A percentile compares a stretch with the other conserved stretches of the same genome.
These are phyloP conservation scores for Cordyceps tenuipes DNA, from an alignment of 2,329 filamentous ascomycete species.

Conservation along the genomic window DNA sequence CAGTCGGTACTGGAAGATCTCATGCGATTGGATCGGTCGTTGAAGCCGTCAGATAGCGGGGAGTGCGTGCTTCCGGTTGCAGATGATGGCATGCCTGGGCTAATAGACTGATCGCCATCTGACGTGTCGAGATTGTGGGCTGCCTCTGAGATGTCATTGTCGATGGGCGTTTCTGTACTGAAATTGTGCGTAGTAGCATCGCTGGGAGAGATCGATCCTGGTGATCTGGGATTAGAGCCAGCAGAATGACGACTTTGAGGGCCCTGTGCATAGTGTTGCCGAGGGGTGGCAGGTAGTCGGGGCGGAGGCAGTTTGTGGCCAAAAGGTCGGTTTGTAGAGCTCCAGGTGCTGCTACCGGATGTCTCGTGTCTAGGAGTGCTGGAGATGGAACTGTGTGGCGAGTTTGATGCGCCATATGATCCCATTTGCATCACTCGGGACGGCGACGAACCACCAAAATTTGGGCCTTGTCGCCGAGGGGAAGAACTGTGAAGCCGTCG, in stretches of 20 bases:
- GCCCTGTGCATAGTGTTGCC: slow-evolving; percentile 6
- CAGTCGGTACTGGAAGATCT: slow-evolving; percentile 25
- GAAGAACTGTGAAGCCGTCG: neutral
- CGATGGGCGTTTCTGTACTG: neutral
- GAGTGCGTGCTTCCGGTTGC: slow-evolving; percentile 41
- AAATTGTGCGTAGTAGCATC: neutral
- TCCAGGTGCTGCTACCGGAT: neutral
- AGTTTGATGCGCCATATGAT: neutral
- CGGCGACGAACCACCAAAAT: slow-evolving; percentile 13
- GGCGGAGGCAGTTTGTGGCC: slow-evolving; percentile 8
- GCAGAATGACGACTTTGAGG: slow-evolving; percentile 3
- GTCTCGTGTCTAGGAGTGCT: slow-evolving; percentile 12
- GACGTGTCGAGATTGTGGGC: slow-evolving; percentile 17
- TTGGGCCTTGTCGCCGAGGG: slow-evolving; percentile 3
- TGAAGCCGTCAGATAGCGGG: slow-evolving; percentile 32
- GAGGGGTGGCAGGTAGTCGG: slow-evolving; percentile 4
- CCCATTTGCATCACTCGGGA: slow-evolving; percentile 17
- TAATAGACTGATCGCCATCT: slow-evolving; percentile 22
- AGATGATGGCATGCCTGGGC: slow-evolving; percentile 35
- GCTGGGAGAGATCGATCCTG: neutral
- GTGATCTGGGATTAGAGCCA: neutral
- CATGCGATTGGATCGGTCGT: slow-evolving; percentile 20
- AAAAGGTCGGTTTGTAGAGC: slow-evolving; percentile 4
- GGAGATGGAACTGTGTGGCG: slow-evolving; percentile 4
- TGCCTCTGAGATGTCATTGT: slow-evolving; percentile 13